These are phyloP conservation scores for Pisolithus sp. DNA, from an alignment of 768 basidiomycete species.

Conservation along the genomic window DNA sequence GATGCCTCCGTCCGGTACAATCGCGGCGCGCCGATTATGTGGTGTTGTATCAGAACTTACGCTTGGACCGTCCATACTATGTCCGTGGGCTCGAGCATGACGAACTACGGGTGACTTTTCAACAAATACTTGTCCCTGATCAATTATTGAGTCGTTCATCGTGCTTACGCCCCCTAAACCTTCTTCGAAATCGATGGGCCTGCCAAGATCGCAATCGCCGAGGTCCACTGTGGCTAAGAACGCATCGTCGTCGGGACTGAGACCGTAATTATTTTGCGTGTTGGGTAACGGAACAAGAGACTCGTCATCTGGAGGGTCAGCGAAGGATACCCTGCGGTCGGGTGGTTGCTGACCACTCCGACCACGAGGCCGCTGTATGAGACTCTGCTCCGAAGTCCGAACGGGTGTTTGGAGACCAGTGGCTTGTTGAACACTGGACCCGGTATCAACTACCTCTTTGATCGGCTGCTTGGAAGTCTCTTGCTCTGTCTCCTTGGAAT, in stretches of 20 bases:
- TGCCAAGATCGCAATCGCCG: constrained; percentile 36
- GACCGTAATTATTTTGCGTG: constrained; percentile 36
- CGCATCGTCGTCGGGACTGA: constrained; percentile 62
- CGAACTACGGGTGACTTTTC: not conserved
- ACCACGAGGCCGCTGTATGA: constrained; percentile 2
- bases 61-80: not conserved
- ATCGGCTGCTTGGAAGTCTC: not conserved
- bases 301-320: not conserved
- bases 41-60: not conserved
- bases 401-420: constrained; percentile 29
- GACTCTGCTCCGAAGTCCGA: constrained; percentile 19
- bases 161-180: constrained; percentile 17
- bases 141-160: constrained; percentile 5
- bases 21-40: not conserved
- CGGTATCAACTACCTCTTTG: not conserved
- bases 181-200: constrained; percentile 37
- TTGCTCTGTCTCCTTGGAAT: not conserved
- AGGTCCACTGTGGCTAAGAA: constrained; percentile 55
- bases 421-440: not conserved
- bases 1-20: not conserved
- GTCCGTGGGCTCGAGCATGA: constrained; percentile 9
- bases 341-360: constrained; percentile 2
- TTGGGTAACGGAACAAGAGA: constrained; percentile 2
- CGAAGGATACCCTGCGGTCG: constrained; percentile 10
- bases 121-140: not conserved